Percentiles rank a stretch among this genome's conserved stretches.
Evolutionary conservation across 2,329 filamentous ascomycete genomes (phyloP).

Genomic region (Cryphonectria nitschkei): DNA sequence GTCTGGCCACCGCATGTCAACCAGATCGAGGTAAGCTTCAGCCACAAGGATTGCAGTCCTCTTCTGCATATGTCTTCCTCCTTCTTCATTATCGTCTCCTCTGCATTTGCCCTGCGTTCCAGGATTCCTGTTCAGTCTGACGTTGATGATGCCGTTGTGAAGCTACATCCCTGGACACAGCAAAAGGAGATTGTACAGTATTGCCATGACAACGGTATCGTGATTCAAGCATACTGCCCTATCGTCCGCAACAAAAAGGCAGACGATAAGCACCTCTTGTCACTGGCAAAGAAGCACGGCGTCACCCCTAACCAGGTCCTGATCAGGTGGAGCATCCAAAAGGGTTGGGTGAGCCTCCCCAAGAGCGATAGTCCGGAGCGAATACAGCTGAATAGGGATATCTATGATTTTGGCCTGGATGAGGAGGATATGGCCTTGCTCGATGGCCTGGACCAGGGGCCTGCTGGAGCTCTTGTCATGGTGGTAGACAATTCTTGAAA

Average conservation of each 20-base stretch:
- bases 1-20: slow-evolving; percentile 26
- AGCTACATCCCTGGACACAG: slow-evolving; percentile 76
- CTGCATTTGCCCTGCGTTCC: background rate
- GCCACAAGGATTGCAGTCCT: background rate
- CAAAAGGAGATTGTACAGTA: slow-evolving; percentile 44
- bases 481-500: slow-evolving; percentile 27
- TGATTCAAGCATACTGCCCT: slow-evolving; percentile 46
- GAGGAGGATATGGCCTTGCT: slow-evolving; percentile 52
- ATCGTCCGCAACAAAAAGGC: slow-evolving; percentile 40
- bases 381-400: slow-evolving; percentile 66
- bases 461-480: slow-evolving; percentile 13
- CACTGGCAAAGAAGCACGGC: slow-evolving; percentile 57
- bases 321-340: slow-evolving; percentile 61
- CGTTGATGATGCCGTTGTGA: slow-evolving; percentile 30
- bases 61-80: no score
- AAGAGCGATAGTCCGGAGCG: slow-evolving; percentile 64
- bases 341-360: slow-evolving; percentile 64
- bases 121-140: background rate
- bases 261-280: slow-evolving; percentile 58
- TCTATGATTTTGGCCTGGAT: slow-evolving; percentile 63
- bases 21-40: slow-evolving; percentile 26
- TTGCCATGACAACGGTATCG: slow-evolving; percentile 80
- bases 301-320: slow-evolving; percentile 62
- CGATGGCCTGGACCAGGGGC: slow-evolving; percentile 20
- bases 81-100: background rate